A percentile compares a stretch with the other conserved stretches of the same genome.
Evolutionary conservation across 305 asterid genomes (phyloP).

Genomic region (Galium porrigens): DNA sequence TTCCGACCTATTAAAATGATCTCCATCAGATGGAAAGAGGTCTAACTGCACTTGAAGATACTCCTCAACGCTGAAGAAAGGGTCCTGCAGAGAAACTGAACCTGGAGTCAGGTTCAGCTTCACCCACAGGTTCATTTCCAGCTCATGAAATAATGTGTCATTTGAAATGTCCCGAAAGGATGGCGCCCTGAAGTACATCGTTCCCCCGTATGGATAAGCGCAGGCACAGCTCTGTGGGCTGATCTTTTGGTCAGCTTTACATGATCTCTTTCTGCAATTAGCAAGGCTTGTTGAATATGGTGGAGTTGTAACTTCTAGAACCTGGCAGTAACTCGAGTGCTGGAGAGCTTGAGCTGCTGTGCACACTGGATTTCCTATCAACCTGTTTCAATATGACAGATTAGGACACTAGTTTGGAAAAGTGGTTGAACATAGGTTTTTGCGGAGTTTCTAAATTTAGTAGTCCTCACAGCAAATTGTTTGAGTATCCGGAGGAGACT

Average conservation of each 20-base stretch:
- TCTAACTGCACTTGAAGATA: slow-evolving; percentile 75
- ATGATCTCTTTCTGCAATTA: slow-evolving; percentile 62
- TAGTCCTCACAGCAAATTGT: slow-evolving; percentile 47
- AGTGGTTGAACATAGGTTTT: too few relatives aligned
- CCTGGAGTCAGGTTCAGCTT: slow-evolving; percentile 76
- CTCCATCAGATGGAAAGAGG: slow-evolving; percentile 53
- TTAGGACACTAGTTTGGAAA: slow-evolving; percentile 1
- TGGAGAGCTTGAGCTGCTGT: slow-evolving; percentile 39
- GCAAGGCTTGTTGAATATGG: slow-evolving; percentile 80
- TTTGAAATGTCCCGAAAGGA: slow-evolving; percentile 72
- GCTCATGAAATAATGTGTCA: slow-evolving; percentile 55
- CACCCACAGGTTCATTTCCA: slow-evolving; percentile 92
- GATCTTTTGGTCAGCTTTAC: slow-evolving; percentile 47
- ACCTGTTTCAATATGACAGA: slow-evolving; percentile 25
- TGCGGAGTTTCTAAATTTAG: neutral
- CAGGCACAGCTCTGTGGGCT: slow-evolving; percentile 87
- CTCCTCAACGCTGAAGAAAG: slow-evolving; percentile 75
- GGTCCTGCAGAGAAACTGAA: slow-evolving; percentile 68
- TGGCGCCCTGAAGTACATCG: slow-evolving; percentile 81
- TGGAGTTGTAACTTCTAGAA: slow-evolving; percentile 45
- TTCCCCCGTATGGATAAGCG: slow-evolving; percentile 79
- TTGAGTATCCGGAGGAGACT: slow-evolving; percentile 61
- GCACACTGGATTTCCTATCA: slow-evolving; percentile 88
- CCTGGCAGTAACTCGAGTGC: slow-evolving; percentile 66
- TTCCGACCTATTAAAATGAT: slow-evolving; percentile 56